Base-by-base conservation (phyloP, 805 yeast species). In the Wickerhamiella siamensis region DNA sequence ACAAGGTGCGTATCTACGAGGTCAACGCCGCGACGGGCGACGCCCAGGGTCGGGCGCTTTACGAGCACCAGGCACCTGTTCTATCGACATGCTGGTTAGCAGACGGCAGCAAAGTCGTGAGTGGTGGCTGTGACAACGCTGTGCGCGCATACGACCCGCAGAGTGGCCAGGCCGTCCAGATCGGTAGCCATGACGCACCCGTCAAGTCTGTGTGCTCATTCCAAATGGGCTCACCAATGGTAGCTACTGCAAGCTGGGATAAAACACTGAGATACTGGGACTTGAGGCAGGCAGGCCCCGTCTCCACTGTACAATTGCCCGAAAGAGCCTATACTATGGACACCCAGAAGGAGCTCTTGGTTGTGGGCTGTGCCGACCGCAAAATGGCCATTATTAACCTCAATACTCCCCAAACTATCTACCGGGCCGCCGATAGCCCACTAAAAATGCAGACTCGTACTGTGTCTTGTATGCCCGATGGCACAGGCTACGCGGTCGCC, bases 211-310 rank as follows among this genome's bases (percentile, higher is more conserved):
- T 88, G 18, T 67, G 94, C 42, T 76, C 72, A 47, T 94, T 83
- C 9, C 84, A 87, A n/a, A 67, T 77, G 6, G 82, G 81, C 52
- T 46, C 45, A 44, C 84, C 74, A 33, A 83, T 83, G 49, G 75
- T 88, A 21, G 96, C 86, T 3, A 75, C 87, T 35, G 95, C 94
- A 5, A 83, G 95, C 5, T 91, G 96, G 96, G 98, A 91, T 62
- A 86, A 84, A 63, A 84, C 96, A 1, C 63, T 91, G 48, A 77
- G 75, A 58, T 91, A 91, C 62, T 88, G 98, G 98, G 97, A 91
- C 62, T 69, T 82, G 64, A 77, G 96, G 56, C 77, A 77, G 50
- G 65, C 53, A 36, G 81, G 79, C 36, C 91, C 97, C 15, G 71
- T 88, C 17, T 73, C 86, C 16, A 81, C 94, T 3, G 64, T 91